Conservation (phyloP, 768 basidiomycete species). For the Termitomyces sp. region DNA sequence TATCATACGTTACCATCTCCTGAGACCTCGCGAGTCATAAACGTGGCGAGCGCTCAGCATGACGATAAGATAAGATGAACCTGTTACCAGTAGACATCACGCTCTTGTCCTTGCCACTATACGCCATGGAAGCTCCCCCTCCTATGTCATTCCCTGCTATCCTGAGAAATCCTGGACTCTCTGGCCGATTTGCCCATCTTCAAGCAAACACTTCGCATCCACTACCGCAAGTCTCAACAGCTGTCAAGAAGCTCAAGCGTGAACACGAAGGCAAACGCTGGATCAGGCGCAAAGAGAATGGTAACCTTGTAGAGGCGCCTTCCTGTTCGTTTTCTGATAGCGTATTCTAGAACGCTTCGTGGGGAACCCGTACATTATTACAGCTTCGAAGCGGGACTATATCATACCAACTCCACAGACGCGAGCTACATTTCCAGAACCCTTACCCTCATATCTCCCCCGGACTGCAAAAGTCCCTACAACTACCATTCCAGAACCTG, state of each 20-base stretch:
- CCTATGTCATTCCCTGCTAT: slow-evolving; percentile 73
- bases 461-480: slow-evolving; percentile 54
- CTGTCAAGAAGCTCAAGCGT: slow-evolving; percentile 39
- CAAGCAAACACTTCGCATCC: slow-evolving; percentile 19
- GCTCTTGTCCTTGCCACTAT: not conserved
- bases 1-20: too few species aligned
- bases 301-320: slow-evolving; percentile 32
- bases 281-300: slow-evolving; percentile 73
- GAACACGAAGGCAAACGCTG: slow-evolving; percentile 77
- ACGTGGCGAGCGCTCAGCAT: too few species aligned
- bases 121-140: slow-evolving; percentile 25
- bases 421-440: slow-evolving; percentile 68
- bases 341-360: slow-evolving; percentile 54
- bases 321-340: not conserved
- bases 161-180: slow-evolving; percentile 54
- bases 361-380: slow-evolving; percentile 68
- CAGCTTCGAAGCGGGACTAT: slow-evolving; percentile 59
- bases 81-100: not conserved
- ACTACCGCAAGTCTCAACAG: slow-evolving; percentile 11
- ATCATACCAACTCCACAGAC: slow-evolving; percentile 36
- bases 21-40: too few species aligned
- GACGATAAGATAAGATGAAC: slow-evolving; percentile 9
- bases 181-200: slow-evolving; percentile 52
- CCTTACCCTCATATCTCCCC: slow-evolving; percentile 66
- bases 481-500: slow-evolving; percentile 31